Conservation (phyloP, 495 filamentous ascomycete genomes). For the Lentithecium fluviatile region DNA sequence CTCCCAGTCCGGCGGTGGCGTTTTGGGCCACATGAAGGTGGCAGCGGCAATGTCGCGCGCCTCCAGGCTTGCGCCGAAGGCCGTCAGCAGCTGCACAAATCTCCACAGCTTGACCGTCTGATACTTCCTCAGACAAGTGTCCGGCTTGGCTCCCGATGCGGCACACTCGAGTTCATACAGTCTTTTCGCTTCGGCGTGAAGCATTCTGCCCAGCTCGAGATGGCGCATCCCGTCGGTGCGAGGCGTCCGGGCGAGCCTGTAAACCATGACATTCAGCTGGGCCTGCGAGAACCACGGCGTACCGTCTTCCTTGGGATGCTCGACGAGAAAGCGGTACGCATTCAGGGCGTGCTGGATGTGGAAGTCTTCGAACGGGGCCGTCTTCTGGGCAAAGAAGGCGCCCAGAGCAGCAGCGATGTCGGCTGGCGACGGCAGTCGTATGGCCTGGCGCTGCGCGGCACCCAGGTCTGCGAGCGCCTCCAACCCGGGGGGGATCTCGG, state of each 20-base stretch:
- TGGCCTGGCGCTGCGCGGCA: constrained; percentile 46
- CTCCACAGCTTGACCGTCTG: not conserved
- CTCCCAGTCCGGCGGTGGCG: not conserved
- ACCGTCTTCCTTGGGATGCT: constrained; percentile 46
- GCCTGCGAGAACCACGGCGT: constrained; percentile 38
- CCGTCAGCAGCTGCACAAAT: not conserved
- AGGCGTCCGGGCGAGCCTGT: constrained; percentile 44
- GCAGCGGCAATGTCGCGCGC: not conserved
- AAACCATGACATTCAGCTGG: constrained; percentile 51
- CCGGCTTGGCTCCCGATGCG: not conserved
- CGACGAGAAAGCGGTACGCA: constrained; percentile 60
- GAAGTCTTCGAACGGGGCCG: constrained; percentile 18
- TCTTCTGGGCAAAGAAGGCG: constrained; percentile 53
- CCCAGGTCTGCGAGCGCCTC: constrained; percentile 54
- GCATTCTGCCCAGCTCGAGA: constrained; percentile 54
- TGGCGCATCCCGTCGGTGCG: constrained; percentile 47
- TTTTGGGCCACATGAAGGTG: not conserved
- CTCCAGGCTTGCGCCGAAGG: not conserved
- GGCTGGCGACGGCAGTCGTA: constrained; percentile 57
- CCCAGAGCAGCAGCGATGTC: constrained; percentile 64
- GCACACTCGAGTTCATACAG: constrained; percentile 5
- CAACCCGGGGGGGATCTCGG: constrained; percentile 61
- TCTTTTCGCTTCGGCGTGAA: constrained; percentile 53
- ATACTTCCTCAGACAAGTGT: not conserved
- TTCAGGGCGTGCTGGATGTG: constrained; percentile 39